These are phyloP conservation scores for Ormosia emarginata DNA, from an alignment of 306 rosid genomes.

Conservation along the genomic window DNA sequence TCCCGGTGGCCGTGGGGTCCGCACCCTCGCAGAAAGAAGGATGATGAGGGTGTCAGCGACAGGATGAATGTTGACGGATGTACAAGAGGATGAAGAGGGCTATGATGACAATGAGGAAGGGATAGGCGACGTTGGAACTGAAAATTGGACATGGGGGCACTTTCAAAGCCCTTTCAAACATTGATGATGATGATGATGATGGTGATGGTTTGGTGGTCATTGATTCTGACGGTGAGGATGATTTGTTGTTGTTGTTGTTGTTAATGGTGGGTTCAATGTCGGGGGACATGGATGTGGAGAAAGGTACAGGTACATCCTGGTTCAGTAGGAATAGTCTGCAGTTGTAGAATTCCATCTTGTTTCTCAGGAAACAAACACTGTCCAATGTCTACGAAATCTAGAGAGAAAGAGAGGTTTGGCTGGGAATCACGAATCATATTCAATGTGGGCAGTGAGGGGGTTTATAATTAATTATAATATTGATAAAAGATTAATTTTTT, in stretches of 20 bases:
- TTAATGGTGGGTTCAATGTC: neutral
- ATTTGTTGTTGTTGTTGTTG: neutral
- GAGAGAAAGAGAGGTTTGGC: neutral
- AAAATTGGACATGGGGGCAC: neutral
- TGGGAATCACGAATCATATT: no score
- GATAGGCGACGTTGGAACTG: neutral
- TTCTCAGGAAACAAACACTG: neutral
- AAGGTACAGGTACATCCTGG: conserved; percentile 30
- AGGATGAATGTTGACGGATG: neutral
- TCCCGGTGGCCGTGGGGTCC: neutral
- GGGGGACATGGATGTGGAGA: neutral
- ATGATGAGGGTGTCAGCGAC: no score
- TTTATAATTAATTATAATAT: neutral
- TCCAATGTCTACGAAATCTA: neutral
- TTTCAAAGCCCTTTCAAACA: neutral
- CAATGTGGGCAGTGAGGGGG: neutral
- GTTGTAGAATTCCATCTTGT: conserved; percentile 27
- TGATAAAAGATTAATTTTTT: neutral
- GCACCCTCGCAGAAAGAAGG: neutral
- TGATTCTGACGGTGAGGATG: neutral
- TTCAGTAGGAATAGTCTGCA: conserved; percentile 33
- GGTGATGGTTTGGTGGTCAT: neutral
- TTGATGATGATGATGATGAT: neutral
- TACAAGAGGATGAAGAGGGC: conserved; percentile 27
- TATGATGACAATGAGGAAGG: conserved; percentile 21